Evolutionary conservation across 768 basidiomycete species (phyloP), one percentile per base, ranked within the genome.

Genomic region (Lactarius akahatsu): DNA sequence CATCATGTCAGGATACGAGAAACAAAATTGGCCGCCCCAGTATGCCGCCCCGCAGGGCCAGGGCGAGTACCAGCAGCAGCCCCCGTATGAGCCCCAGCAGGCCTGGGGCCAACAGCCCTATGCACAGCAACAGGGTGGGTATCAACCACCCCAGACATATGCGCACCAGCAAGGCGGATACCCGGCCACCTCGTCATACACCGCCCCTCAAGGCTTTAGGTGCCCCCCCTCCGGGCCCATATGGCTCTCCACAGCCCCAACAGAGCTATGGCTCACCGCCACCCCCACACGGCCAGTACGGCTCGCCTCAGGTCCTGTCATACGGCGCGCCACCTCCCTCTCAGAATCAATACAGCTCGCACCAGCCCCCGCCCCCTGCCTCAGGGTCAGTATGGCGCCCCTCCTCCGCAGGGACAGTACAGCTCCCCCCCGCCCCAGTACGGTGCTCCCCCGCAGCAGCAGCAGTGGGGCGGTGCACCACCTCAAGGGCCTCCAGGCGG

Each of bases 1-100:
- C 61, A 63, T 40, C 34, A 32, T 63, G 59, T 66, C 56, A 28
- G 65, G 61, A 43, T 66, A 66, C 56, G 43, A 57, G 57, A 57
- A 61, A 1, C 65, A 66, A 50, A n/a, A 11, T 26, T 63, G 61
- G 45, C 5, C 41, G 3, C 34, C 61, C 4, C 20, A 16, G 65
- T 52, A 63, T 43, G 36, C 61, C 34, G 32, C 56, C 41, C 43
- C 56, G 32, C 43, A 43, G 32, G 62, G 36, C n/a, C 61, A 63
- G 62, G 55, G 32, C 38, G 47, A 38, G 10, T 55, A 61, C n/a
- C 41, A 62, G 23, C 56, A 62, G 32, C 61, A 56, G 36, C 60
- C 60, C 10, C 61, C 45, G 6, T 55, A 62, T 36, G 30, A 54
- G 6, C 6, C 54, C 54, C 61, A 50, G 61, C 57, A 58, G 36